Evolutionary conservation across 2,329 filamentous ascomycete species (phyloP).

Genomic region (Lachnellula cervina): DNA sequence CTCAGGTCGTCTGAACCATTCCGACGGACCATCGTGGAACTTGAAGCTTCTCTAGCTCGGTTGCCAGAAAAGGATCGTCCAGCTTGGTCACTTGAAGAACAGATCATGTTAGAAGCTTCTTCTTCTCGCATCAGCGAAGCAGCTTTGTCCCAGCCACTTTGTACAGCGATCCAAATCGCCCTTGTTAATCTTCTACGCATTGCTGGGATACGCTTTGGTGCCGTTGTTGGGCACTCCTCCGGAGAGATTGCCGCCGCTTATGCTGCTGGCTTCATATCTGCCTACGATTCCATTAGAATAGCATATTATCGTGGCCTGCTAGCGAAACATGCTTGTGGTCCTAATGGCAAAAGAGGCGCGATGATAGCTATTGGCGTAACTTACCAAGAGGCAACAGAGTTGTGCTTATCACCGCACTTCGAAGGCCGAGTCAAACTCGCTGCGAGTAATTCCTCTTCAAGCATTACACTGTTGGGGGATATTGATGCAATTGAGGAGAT

Average conservation of each 20-base stretch:
- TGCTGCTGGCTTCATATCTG: constrained; percentile 31
- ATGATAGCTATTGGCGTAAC: constrained; percentile 18
- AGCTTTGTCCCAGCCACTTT: constrained; percentile 35
- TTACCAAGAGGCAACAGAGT: constrained; percentile 6
- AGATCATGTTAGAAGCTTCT: constrained; percentile 11
- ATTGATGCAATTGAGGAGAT: constrained; percentile 14
- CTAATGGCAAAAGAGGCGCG: constrained; percentile 5
- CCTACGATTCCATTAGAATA: constrained; percentile 34
- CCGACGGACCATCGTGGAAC: constrained; percentile 13
- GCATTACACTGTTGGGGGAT: constrained; percentile 28
- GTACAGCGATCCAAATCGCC: constrained; percentile 44
- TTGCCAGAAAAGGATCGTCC: constrained; percentile 1
- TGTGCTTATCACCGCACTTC: constrained; percentile 4
- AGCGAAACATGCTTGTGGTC: constrained; percentile 21
- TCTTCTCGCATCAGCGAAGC: constrained; percentile 35
- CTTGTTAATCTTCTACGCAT: constrained; percentile 39
- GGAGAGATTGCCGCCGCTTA: constrained; percentile 46
- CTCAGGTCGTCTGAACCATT: constrained; percentile 3
- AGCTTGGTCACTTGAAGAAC: constrained; percentile 21
- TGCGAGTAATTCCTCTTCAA: constrained; percentile 26
- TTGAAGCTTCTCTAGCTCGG: constrained; percentile 1
- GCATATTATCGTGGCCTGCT: constrained; percentile 38
- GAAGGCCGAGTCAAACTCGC: constrained; percentile 27
- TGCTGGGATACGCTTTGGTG: constrained; percentile 35
- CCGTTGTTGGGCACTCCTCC: constrained; percentile 41